Percentiles rank a stretch among this genome's conserved stretches.
These are phyloP conservation scores for Paramecium primaurelia DNA, from an alignment of 73 alveolate genomes.

Conservation along the genomic window DNA sequence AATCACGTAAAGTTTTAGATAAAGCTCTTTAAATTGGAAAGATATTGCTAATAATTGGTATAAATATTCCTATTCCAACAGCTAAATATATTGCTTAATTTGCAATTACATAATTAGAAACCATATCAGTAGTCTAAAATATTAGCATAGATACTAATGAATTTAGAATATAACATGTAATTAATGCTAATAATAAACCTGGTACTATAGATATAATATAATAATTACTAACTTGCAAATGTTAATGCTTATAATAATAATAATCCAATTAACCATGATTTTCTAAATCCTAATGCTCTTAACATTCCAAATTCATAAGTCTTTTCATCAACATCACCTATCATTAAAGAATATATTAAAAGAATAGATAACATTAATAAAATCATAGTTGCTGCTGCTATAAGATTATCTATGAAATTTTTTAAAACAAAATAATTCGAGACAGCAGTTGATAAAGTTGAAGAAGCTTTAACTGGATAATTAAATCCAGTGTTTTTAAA, in stretches of 20 bases:
- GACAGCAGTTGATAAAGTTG: constrained; percentile 49
- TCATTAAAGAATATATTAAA: constrained; percentile 89
- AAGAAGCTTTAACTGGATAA: constrained; percentile 20
- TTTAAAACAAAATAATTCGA: background rate
- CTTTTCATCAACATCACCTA: constrained; percentile 92
- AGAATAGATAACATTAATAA: constrained; percentile 78
- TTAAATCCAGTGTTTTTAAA: background rate
- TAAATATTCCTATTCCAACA: constrained; percentile 73
- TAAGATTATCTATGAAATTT: constrained; percentile 77
- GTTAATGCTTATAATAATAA: constrained; percentile 76
- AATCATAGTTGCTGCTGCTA: constrained; percentile 79
- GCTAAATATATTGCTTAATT: constrained; percentile 68
- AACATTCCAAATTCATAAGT: constrained; percentile 95
- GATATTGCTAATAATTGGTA: constrained; percentile 82
- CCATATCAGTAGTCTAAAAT: constrained; percentile 23
- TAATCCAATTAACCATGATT: constrained; percentile 66
- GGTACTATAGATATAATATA: constrained; percentile 60
- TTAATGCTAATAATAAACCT: constrained; percentile 82
- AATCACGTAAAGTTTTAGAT: constrained; percentile 84
- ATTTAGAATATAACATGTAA: constrained; percentile 62
- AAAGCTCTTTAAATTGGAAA: constrained; percentile 89
- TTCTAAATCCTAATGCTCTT: constrained; percentile 89
- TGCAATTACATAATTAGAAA: constrained; percentile 63
- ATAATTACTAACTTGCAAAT: constrained; percentile 65
- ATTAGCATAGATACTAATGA: constrained; percentile 37